Evolutionary conservation across 2,329 filamentous ascomycete genomes (phyloP), one percentile per base, ranked within the genome.

Genomic region (Raffaelea deltoideospora): DNA sequence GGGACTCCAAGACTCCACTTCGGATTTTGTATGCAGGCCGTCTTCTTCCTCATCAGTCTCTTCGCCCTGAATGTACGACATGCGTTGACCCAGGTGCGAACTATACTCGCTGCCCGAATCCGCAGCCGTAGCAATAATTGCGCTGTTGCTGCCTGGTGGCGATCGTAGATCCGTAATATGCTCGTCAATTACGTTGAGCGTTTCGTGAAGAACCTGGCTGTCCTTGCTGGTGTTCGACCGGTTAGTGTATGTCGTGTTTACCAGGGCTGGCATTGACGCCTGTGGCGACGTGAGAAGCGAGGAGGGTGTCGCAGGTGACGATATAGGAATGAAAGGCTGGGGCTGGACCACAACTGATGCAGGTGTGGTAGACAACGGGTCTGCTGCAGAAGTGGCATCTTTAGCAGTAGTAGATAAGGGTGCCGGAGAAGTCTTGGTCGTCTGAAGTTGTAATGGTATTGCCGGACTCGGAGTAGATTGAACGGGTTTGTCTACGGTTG

Each of bases 21-120:
- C 80, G 24, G 71, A 63, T 14, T 67, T 63, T 11, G 63, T 80
- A 46, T 85, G 76, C n/a, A 69, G 52, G 11, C 61, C 67, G 23
- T 81, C 76, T 48, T 90, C 85, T 55, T 96, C 90, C 50, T 95
- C 86, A 48, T 96, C 88, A 2, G 87, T 95, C 57, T 95, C 88
- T 44, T 93, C 80, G 27, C 88, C 90, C 45, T 90, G 81, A 43
- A 96, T 88, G 54, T 93, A 94, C 2, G 88, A 94, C 48, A 88
- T 61, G 28, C 86, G 76, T 47, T 81, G 76, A 43, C 77, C 77
- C 28, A 82, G 53, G 38, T 83, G 76, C 41, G 74, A 82, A 57
- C 86, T 93, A 56, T 94, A 94, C 53, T 93, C 84, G 59, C 85
- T 94, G 34, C 79, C 81, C 2, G 86, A 92, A 54, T 92, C 84